A percentile compares a stretch with the other conserved stretches of the same genome.
These are phyloP conservation scores for Acmispon strigosus DNA, from an alignment of 306 rosid species.

Conservation along the genomic window DNA sequence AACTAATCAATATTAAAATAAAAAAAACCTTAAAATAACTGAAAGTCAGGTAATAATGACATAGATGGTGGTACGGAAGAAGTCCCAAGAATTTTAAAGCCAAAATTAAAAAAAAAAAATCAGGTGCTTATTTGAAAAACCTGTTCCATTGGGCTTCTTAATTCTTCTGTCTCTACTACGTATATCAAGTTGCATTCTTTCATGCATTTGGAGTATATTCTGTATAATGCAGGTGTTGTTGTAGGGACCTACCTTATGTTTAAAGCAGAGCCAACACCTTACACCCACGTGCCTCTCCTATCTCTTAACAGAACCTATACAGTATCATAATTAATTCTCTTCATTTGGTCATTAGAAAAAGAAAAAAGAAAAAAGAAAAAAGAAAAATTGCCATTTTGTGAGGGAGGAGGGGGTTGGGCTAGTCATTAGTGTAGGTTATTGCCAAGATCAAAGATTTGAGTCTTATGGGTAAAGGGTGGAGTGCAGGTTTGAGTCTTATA, in stretches of 20 bases:
- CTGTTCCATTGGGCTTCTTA: too few relatives aligned
- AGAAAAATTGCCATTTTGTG: too few relatives aligned
- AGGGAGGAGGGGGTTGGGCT: neutral
- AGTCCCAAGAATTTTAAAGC: too few relatives aligned
- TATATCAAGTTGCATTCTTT: too few relatives aligned
- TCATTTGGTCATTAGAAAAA: neutral
- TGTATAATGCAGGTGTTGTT: neutral
- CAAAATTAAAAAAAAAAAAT: too few relatives aligned
- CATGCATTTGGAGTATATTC: too few relatives aligned
- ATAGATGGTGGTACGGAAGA: too few relatives aligned
- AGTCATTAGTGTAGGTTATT: neutral
- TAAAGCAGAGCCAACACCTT: constrained; percentile 14
- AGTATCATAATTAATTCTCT: neutral
- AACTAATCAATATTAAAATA: too few relatives aligned
- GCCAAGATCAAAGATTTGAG: neutral
- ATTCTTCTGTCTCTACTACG: too few relatives aligned
- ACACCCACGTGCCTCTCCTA: constrained; percentile 30
- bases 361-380: neutral
- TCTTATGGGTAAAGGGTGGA: neutral
- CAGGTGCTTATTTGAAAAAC: too few relatives aligned
- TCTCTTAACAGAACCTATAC: constrained; percentile 3
- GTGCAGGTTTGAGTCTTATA: neutral
- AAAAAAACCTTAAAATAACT: too few relatives aligned
- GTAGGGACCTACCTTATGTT: neutral
- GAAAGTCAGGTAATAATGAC: too few relatives aligned